A percentile compares a stretch with the other conserved stretches of the same genome.
These are phyloP conservation scores for Rubus idaeus DNA, from an alignment of 306 rosid genomes.

Conservation along the genomic window DNA sequence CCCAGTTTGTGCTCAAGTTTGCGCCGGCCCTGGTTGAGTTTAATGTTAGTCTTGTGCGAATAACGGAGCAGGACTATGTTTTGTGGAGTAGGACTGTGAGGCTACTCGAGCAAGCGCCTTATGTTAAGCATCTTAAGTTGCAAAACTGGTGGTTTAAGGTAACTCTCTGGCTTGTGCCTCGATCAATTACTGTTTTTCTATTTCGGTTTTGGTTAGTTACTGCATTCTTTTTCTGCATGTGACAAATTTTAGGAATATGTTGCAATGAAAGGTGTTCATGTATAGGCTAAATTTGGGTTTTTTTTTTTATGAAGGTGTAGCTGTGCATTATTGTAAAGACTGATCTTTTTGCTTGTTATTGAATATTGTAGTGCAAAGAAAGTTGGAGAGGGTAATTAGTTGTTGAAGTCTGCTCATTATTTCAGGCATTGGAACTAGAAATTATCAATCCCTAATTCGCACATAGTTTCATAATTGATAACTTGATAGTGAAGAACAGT, in stretches of 20 bases:
- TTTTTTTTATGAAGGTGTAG: background rate
- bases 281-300: background rate
- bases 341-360: background rate
- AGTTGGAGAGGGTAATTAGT: background rate
- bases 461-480: too few species aligned
- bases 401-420: background rate
- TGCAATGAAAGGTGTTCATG: background rate
- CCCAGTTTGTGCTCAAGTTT: background rate
- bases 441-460: background rate
- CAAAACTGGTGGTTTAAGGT: slow-evolving; percentile 21
- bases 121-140: background rate
- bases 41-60: background rate
- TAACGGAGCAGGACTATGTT: background rate
- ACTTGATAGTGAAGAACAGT: too few species aligned
- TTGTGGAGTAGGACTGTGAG: background rate
- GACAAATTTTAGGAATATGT: background rate
- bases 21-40: background rate
- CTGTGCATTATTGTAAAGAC: background rate
- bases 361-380: background rate
- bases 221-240: background rate
- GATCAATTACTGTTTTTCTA: background rate
- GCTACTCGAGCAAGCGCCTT: slow-evolving; percentile 2
- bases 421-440: background rate
- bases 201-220: background rate
- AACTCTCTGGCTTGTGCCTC: background rate